Percentiles rank a stretch among this genome's conserved stretches.
phyloP scores from a whole-genome alignment of 192 early-diverging fungal species.

The Backusella liffmaniae region DNA sequence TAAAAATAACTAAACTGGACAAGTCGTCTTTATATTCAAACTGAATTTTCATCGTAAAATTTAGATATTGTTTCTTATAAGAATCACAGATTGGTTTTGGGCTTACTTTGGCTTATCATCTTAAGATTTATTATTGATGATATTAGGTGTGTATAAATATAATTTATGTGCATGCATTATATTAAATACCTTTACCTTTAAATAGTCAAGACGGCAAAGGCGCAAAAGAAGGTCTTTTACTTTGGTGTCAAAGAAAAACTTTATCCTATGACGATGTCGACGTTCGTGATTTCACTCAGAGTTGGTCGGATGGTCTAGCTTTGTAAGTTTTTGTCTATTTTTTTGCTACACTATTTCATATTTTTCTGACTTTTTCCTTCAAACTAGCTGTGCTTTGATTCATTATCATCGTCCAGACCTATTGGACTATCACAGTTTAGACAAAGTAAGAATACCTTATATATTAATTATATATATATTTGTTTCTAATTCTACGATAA shows the following conservation, averaged over 20 bases:
- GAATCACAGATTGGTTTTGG: slow-evolving; percentile 89
- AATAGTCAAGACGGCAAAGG: slow-evolving; percentile 88
- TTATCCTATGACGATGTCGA: slow-evolving; percentile 86
- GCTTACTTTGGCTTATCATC: slow-evolving; percentile 98
- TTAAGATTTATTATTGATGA: slow-evolving; percentile 95
- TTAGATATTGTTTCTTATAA: slow-evolving; percentile 86
- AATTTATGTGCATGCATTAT: neutral
- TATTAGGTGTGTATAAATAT: slow-evolving; percentile 58
- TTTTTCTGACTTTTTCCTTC: neutral
- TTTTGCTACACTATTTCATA: neutral
- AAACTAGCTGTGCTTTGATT: slow-evolving; percentile 83
- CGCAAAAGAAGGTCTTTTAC: slow-evolving; percentile 93
- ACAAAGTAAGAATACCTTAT: slow-evolving; percentile 54
- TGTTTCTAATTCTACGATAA: neutral
- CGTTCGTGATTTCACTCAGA: slow-evolving; percentile 89
- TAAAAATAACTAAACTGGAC: slow-evolving; percentile 24
- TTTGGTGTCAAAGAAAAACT: slow-evolving; percentile 97
- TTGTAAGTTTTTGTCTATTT: slow-evolving; percentile 55
- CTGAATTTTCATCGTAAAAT: neutral
- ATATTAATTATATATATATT: neutral
- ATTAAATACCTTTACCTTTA: neutral
- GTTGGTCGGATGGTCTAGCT: slow-evolving; percentile 93
- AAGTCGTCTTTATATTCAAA: too few species aligned
- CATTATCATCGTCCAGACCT: slow-evolving; percentile 97
- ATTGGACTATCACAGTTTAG: slow-evolving; percentile 82